Base-by-base conservation (phyloP, 2,329 filamentous ascomycete species). In the Fusarium nurragi region DNA sequence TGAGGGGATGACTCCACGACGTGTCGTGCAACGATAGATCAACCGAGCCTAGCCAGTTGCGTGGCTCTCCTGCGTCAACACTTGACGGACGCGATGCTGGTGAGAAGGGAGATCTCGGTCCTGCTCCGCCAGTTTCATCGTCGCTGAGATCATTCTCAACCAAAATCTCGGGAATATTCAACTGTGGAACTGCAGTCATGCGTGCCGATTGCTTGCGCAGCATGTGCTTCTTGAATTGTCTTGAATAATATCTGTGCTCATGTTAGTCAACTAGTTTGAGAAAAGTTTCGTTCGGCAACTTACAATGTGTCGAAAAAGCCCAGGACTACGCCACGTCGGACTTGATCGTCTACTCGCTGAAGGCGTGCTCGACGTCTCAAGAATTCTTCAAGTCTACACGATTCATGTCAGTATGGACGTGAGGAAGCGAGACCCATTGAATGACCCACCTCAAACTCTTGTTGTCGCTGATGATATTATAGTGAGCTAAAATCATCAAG, bases 401-500 rank as follows among this genome's bases (percentile, higher is more conserved):
- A 50, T 34, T n/a, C 36, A 19, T 58, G 72, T 81, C 73, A 77
- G 72, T 48, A 18, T 9, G 43, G 6, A 25, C 12, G 8, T 11
- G 9, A 18, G 16, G 5, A 6, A 10, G n/a, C 14, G 7, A 14
- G 26, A 19, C 16, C 14, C 14, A 14, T 16, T 14, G 9, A 6
- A 19, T 38, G 19, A 77, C 81, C 74, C 80, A 91, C 89, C 86
- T 90, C 73, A 99, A 81, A 77, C 93, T 97, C 83, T 97, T 97
- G 81, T 90, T 97, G 77, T 99, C 95, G 69, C 90, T 97, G 76
- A 99, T 99, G 73, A 99, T 93, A 73, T 98, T 99, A 83, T 99
- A 97, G 77, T 99, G 95, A 30, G 96, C 94, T 55, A 99, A 83
- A 60, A 97, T 96, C 90, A 99, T 95, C 48, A 99, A 83, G 21